Evolutionary conservation across 192 early-diverging fungal genomes (phyloP).

Genomic region (Coemansia sp.): DNA sequence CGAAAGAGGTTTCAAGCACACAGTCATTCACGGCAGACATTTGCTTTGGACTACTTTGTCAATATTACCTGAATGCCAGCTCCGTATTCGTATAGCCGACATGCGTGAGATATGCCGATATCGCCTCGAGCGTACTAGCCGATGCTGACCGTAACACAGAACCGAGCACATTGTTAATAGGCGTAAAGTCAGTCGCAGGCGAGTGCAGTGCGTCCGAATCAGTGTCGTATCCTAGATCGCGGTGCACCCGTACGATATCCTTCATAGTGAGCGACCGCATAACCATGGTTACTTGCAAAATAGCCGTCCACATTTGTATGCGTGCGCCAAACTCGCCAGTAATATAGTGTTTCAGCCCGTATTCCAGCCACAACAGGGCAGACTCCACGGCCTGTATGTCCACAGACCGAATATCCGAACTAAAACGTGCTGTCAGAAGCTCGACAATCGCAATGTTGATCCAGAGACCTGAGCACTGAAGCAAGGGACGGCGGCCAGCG

Average conservation of each 20-base stretch:
- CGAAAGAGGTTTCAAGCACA: background rate
- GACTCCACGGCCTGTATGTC: background rate
- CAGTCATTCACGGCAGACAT: background rate
- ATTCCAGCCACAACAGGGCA: constrained; percentile 26
- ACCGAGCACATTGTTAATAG: constrained; percentile 22
- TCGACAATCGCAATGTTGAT: constrained; percentile 32
- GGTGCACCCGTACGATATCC: constrained; percentile 24
- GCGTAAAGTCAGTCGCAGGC: constrained; percentile 1
- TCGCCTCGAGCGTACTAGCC: constrained; percentile 8
- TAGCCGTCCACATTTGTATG: constrained; percentile 34
- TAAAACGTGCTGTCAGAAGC: background rate
- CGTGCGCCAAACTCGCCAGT: constrained; percentile 11
- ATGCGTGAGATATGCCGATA: constrained; percentile 12
- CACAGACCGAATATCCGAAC: background rate
- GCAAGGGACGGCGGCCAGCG: background rate
- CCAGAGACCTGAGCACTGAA: constrained; percentile 18
- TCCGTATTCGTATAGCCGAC: constrained; percentile 21
- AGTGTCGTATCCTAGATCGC: constrained; percentile 14
- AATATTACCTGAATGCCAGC: constrained; percentile 46
- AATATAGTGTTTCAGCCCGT: constrained; percentile 15
- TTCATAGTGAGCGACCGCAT: constrained; percentile 7
- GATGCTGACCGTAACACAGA: constrained; percentile 13
- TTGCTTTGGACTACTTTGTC: background rate
- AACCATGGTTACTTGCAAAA: constrained; percentile 21
- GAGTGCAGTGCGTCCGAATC: background rate